phyloP scores from a whole-genome alignment of 1,139 yeast species.

The Candida buenavistaensis region DNA sequence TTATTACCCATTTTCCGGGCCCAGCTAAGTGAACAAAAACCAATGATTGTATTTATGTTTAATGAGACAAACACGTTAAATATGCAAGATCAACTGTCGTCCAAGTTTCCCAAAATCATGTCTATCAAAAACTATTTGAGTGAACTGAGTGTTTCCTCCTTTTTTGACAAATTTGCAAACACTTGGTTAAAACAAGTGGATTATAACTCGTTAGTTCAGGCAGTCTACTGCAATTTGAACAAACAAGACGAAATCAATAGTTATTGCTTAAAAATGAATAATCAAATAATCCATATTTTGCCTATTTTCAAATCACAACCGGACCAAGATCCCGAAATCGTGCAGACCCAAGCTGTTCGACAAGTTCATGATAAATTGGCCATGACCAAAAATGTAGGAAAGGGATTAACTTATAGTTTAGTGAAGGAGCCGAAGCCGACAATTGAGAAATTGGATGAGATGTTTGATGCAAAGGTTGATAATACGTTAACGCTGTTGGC shows the following conservation, averaged over 20 bases:
- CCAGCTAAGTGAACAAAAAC: constrained; percentile 22
- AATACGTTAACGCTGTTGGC: constrained; percentile 13
- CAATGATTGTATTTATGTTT: constrained; percentile 37
- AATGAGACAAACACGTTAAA: constrained; percentile 16
- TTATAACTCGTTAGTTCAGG: constrained; percentile 34
- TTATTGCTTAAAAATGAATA: constrained; percentile 38
- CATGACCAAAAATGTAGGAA: constrained; percentile 18
- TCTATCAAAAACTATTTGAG: constrained; percentile 24
- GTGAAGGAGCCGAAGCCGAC: constrained; percentile 22
- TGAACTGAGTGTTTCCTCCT: constrained; percentile 23
- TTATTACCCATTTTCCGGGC: constrained; percentile 24
- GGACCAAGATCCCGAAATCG: constrained; percentile 4
- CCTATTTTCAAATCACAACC: constrained; percentile 27
- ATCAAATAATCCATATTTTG: constrained; percentile 25
- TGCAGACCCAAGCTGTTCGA: constrained; percentile 21
- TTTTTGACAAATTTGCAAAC: constrained; percentile 43
- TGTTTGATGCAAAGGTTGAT: constrained; percentile 19
- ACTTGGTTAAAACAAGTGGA: constrained; percentile 36
- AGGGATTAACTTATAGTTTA: constrained; percentile 21
- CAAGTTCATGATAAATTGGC: constrained; percentile 23
- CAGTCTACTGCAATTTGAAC: constrained; percentile 39
- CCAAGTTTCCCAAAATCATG: constrained; percentile 14
- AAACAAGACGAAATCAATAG: constrained; percentile 21
- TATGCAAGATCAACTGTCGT: not conserved
- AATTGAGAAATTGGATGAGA: constrained; percentile 22